Conservation (phyloP, 2,329 filamentous ascomycete genomes). For the Xylariales sp. region DNA sequence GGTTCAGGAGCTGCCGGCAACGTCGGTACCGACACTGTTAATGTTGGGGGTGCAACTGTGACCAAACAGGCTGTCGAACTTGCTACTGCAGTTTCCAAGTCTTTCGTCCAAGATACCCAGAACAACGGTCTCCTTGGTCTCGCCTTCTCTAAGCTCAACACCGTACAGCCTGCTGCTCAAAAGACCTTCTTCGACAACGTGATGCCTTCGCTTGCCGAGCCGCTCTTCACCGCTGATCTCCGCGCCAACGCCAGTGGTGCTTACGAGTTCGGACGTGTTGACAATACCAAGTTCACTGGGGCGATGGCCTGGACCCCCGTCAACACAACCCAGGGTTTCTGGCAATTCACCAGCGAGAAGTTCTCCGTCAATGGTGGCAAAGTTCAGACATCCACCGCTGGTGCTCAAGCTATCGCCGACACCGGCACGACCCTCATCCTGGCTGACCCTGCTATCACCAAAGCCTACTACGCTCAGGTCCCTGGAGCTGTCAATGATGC, state of each 20-base stretch:
- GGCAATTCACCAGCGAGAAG: conserved; percentile 30
- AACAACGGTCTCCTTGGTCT: conserved; percentile 30
- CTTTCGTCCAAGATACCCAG: conserved; percentile 26
- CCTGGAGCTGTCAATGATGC: conserved; percentile 35
- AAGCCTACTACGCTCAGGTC: conserved; percentile 45
- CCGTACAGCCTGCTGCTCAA: conserved; percentile 22
- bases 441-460: conserved; percentile 46
- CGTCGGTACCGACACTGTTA: conserved; percentile 30
- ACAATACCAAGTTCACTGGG: conserved; percentile 28
- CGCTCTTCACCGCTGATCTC: conserved; percentile 31
- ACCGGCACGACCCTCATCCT: conserved; percentile 62
- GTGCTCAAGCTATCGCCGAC: conserved; percentile 48
- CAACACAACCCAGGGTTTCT: conserved; percentile 30
- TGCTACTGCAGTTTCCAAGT: conserved; percentile 23
- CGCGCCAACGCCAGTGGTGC: conserved; percentile 26
- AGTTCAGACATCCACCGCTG: conserved; percentile 28
- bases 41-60: conserved; percentile 27
- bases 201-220: conserved; percentile 22
- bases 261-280: conserved; percentile 35
- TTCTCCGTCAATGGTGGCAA: conserved; percentile 25
- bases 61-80: conserved; percentile 26
- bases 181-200: conserved; percentile 33
- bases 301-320: conserved; percentile 28
- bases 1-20: conserved; percentile 28
- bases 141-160: conserved; percentile 29